Conservation (phyloP, 78 protist genomes). For the Planoprotostelium fungivorum region DNA sequence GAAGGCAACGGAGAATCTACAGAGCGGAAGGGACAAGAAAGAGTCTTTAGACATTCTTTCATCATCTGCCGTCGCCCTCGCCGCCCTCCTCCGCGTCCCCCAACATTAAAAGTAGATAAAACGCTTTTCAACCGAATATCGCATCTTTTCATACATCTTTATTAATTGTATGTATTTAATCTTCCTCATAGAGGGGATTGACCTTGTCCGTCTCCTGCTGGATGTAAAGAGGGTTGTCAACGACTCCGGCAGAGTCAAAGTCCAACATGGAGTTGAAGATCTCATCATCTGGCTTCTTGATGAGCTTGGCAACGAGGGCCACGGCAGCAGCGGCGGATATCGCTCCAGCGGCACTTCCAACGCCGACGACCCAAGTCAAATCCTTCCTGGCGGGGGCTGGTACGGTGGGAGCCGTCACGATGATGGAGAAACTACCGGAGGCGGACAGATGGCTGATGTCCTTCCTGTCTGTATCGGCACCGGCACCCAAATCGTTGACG, state of each 20-base stretch:
- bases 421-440: background rate
- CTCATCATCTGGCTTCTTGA: background rate
- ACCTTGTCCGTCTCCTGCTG: background rate
- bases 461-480: background rate
- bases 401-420: background rate
- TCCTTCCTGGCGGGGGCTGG: background rate
- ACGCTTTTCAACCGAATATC: no score
- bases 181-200: background rate
- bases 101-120: no score
- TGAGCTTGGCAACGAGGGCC: background rate
- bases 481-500: background rate
- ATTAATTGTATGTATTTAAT: no score
- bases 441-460: background rate
- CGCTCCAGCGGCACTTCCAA: background rate
- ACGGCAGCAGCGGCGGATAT: background rate
- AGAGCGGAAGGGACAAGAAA: no score
- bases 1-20: no score
- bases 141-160: no score
- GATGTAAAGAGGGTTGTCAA: background rate
- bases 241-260: background rate
- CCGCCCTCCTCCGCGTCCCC: no score
- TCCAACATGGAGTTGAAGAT: background rate
- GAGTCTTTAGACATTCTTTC: no score
- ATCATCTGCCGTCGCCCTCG: no score
- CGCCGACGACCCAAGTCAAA: background rate